These are phyloP conservation scores for Balakata baccata DNA, from an alignment of 345 rosid species.

Conservation along the genomic window DNA sequence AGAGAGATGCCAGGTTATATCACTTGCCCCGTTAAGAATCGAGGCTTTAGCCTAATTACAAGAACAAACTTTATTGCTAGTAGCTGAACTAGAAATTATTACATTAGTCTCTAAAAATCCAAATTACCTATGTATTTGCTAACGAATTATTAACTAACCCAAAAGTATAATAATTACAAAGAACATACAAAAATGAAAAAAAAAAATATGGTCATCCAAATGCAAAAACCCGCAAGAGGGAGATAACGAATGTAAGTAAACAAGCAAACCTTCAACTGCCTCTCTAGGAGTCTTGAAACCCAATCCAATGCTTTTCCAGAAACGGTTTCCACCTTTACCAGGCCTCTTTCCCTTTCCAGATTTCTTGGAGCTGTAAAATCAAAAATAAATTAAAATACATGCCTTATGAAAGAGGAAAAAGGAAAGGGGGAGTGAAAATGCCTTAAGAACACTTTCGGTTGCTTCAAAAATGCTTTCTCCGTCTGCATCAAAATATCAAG, in stretches of 20 bases:
- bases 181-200: neutral
- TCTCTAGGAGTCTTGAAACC: slow-evolving; percentile 96
- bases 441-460: no score
- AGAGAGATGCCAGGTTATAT: neutral
- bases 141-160: neutral
- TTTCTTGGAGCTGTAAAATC: slow-evolving; percentile 58
- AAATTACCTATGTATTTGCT: neutral
- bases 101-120: neutral
- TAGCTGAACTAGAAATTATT: neutral
- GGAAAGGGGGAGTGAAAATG: no score
- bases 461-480: slow-evolving; percentile 56
- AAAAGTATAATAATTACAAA: neutral
- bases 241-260: neutral
- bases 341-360: slow-evolving; percentile 87
- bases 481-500: slow-evolving; percentile 37
- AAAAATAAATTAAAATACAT: neutral
- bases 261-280: slow-evolving; percentile 64
- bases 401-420: neutral
- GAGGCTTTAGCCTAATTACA: neutral
- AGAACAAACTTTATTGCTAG: neutral
- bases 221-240: neutral
- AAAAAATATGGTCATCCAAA: neutral
- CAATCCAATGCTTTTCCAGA: slow-evolving; percentile 80
- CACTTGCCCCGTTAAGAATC: neutral
- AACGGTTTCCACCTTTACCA: slow-evolving; percentile 94